Percentiles rank a stretch among this genome's conserved stretches.
Conservation (phyloP, 2,329 filamentous ascomycete genomes). For the Fusarium verrucosum region DNA sequence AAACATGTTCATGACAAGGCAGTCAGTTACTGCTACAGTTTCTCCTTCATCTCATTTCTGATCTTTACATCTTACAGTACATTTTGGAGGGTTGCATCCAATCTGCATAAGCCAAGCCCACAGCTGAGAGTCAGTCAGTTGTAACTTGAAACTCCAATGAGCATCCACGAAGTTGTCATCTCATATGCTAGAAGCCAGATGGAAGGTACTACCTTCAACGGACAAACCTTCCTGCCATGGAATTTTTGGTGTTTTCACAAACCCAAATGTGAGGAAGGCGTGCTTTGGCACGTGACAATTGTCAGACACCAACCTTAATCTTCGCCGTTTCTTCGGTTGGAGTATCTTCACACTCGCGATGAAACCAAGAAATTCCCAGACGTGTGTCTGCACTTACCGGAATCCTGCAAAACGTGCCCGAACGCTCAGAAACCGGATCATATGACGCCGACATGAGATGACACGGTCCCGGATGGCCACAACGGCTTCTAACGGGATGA, state of each 20-base stretch:
- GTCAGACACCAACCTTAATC: not conserved
- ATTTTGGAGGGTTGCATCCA: conserved; percentile 18
- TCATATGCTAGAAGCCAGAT: no score
- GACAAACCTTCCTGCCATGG: not conserved
- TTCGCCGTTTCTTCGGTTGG: not conserved
- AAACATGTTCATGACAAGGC: no score
- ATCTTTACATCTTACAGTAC: not conserved
- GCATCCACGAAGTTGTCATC: conserved; percentile 2
- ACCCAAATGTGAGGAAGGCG: not conserved
- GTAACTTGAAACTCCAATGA: conserved; percentile 11
- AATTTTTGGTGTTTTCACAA: not conserved
- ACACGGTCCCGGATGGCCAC: conserved; percentile 1
- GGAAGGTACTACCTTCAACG: not conserved
- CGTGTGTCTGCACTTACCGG: not conserved
- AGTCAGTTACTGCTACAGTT: no score
- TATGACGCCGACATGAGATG: conserved; percentile 5
- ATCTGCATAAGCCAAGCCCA: not conserved
- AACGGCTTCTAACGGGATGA: not conserved
- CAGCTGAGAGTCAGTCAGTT: conserved; percentile 1
- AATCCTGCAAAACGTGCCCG: conserved; percentile 1
- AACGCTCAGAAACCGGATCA: conserved; percentile 16
- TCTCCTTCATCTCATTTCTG: not conserved
- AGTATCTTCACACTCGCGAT: not conserved
- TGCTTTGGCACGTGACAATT: not conserved
- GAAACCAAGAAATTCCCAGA: not conserved